A percentile compares a stretch with the other conserved stretches of the same genome.
Conservation (phyloP, 371 early-diverging fungal genomes). For the Circinella umbellata region DNA sequence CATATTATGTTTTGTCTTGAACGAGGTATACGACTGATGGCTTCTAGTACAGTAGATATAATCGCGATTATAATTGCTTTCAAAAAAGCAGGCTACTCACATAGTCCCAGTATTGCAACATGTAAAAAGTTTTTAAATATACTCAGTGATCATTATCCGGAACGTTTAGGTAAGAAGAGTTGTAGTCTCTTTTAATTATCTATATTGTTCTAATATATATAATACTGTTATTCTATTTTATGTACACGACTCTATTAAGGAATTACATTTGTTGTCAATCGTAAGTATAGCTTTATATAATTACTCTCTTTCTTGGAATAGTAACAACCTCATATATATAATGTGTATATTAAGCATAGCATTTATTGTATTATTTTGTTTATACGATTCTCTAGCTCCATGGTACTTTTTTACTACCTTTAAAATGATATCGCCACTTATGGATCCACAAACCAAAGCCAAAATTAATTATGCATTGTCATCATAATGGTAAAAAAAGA, state of each 20-base stretch:
- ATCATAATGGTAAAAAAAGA: not conserved
- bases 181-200: not conserved
- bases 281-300: slow-evolving; percentile 37
- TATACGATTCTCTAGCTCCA: slow-evolving; percentile 59
- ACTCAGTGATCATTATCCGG: slow-evolving; percentile 87
- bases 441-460: slow-evolving; percentile 86
- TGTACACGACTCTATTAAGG: slow-evolving; percentile 5
- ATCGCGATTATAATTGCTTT: slow-evolving; percentile 84
- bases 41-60: slow-evolving; percentile 69
- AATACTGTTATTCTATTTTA: not conserved
- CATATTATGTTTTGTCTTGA: slow-evolving; percentile 84
- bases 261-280: slow-evolving; percentile 50
- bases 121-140: slow-evolving; percentile 80
- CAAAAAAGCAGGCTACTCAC: slow-evolving; percentile 68
- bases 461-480: slow-evolving; percentile 76
- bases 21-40: slow-evolving; percentile 80
- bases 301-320: too few species aligned
- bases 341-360: too few species aligned
- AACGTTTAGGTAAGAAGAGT: slow-evolving; percentile 62
- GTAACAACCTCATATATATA: too few species aligned
- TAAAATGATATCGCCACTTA: slow-evolving; percentile 82
- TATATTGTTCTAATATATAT: slow-evolving; percentile 25
- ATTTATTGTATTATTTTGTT: not conserved
- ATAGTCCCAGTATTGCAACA: slow-evolving; percentile 72
- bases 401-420: slow-evolving; percentile 87